A percentile compares a stretch with the other conserved stretches of the same genome.
Conservation (phyloP, 768 basidiomycete genomes). For the Lactarius sp. region DNA sequence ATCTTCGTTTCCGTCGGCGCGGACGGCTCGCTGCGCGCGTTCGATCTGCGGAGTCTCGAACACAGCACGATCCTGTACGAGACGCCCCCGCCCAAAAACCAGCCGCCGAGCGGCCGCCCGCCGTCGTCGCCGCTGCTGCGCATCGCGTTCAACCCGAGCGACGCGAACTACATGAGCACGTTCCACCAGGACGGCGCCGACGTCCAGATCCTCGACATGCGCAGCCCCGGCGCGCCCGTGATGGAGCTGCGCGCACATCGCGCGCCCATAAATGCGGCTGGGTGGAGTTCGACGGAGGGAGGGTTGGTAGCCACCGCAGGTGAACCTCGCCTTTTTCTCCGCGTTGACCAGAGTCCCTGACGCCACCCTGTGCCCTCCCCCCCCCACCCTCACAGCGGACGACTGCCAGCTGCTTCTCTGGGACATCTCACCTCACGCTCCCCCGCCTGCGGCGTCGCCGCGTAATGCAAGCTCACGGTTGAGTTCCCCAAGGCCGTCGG, state of each 20-base stretch:
- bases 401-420: slow-evolving; percentile 93
- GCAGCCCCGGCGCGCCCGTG: slow-evolving; percentile 92
- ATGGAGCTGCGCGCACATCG: slow-evolving; percentile 86
- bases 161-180: slow-evolving; percentile 94
- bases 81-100: slow-evolving; percentile 74
- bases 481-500: slow-evolving; percentile 70
- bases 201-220: slow-evolving; percentile 93
- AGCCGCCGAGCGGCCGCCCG: slow-evolving; percentile 58
- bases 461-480: slow-evolving; percentile 64
- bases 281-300: slow-evolving; percentile 83
- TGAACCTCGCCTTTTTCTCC: slow-evolving; percentile 33
- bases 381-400: slow-evolving; percentile 53
- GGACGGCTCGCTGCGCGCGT: slow-evolving; percentile 93
- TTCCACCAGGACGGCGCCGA: slow-evolving; percentile 92
- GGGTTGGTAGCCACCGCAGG: slow-evolving; percentile 86
- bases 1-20: slow-evolving; percentile 98
- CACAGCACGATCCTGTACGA: slow-evolving; percentile 99
- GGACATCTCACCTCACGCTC: slow-evolving; percentile 71
- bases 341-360: not conserved
- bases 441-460: slow-evolving; percentile 55
- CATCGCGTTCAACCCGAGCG: slow-evolving; percentile 86
- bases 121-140: slow-evolving; percentile 78
- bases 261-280: slow-evolving; percentile 77
- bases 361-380: not conserved
- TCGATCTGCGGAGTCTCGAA: slow-evolving; percentile 93